A percentile compares a stretch with the other conserved stretches of the same genome.
Conservation (phyloP, 225 moss, liverwort and hornwort species). For the Polytrichum commune region DNA sequence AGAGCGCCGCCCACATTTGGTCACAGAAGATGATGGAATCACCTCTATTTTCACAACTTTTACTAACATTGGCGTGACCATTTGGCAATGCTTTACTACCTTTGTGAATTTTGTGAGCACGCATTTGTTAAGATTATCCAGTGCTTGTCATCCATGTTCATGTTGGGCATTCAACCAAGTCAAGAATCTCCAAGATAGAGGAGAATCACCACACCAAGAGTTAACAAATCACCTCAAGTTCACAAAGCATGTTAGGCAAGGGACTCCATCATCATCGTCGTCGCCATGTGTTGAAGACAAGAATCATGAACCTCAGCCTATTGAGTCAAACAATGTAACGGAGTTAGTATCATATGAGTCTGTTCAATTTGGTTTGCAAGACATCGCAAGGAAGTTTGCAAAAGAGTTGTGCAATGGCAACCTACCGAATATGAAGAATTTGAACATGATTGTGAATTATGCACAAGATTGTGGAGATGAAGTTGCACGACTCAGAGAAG, state of each 20-base stretch:
- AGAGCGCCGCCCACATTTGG: conserved; percentile 5
- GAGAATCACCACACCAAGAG: neutral
- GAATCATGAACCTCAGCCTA: neutral
- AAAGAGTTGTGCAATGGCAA: conserved; percentile 6
- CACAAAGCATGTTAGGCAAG: neutral
- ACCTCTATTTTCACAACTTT: conserved; percentile 22
- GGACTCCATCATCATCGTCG: conserved; percentile 1
- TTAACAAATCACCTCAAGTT: neutral
- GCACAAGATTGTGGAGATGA: conserved; percentile 8
- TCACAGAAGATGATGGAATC: conserved; percentile 10
- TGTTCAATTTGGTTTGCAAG: neutral
- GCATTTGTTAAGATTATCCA: conserved; percentile 24
- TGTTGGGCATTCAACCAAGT: conserved; percentile 37
- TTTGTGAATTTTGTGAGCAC: conserved; percentile 24
- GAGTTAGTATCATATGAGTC: neutral
- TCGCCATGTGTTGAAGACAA: neutral
- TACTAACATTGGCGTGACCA: conserved; percentile 18
- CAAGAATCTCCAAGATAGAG: neutral
- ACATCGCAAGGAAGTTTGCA: neutral
- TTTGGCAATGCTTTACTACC: conserved; percentile 22
- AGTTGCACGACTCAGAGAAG: conserved; percentile 35
- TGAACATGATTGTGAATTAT: conserved; percentile 19
- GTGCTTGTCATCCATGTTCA: conserved; percentile 33
- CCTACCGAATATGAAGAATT: conserved; percentile 7
- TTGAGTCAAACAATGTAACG: neutral